Conservation (phyloP, 2,329 filamentous ascomycete genomes). For the Aureobasidium leucospermi region DNA sequence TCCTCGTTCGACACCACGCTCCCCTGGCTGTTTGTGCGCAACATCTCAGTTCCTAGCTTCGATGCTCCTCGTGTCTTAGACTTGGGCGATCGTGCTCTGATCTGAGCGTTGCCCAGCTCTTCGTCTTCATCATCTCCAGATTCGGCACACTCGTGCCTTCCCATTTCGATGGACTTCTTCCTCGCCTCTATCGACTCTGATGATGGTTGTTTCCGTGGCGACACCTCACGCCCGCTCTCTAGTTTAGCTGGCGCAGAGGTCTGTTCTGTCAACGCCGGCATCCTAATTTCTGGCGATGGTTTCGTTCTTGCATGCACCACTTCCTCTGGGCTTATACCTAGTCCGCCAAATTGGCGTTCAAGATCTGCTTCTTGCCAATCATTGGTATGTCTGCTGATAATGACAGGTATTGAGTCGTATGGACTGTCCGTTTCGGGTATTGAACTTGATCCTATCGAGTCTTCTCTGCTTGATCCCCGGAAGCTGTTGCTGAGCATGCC, state of each 20-base stretch:
- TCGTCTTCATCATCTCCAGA: conserved; percentile 95
- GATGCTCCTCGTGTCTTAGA: conserved; percentile 58
- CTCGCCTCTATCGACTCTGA: conserved; percentile 68
- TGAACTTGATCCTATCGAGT: conserved; percentile 81
- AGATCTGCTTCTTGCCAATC: conserved; percentile 65
- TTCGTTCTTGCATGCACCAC: conserved; percentile 23
- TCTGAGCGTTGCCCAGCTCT: conserved; percentile 59
- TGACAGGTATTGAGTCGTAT: conserved; percentile 69
- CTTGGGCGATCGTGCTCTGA: conserved; percentile 46
- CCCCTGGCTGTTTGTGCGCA: conserved; percentile 90
- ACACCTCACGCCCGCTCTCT: conserved; percentile 25
- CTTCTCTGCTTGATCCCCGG: conserved; percentile 71
- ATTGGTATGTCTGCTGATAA: conserved; percentile 65
- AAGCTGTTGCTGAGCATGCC: conserved; percentile 66
- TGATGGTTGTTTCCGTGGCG: conserved; percentile 57
- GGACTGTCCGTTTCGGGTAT: conserved; percentile 81
- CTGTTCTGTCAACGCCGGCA: conserved; percentile 54
- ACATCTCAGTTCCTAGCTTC: conserved; percentile 94
- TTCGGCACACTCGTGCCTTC: conserved; percentile 62
- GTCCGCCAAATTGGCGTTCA: conserved; percentile 48
- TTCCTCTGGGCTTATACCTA: conserved; percentile 61
- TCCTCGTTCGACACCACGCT: conserved; percentile 54
- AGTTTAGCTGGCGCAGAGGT: conserved; percentile 55
- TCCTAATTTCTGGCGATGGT: conserved; percentile 24
- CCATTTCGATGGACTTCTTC: conserved; percentile 66